Percentiles rank a stretch among this genome's conserved stretches.
Conservation (phyloP, 805 yeast genomes). For the Candida coquimbonensis region DNA sequence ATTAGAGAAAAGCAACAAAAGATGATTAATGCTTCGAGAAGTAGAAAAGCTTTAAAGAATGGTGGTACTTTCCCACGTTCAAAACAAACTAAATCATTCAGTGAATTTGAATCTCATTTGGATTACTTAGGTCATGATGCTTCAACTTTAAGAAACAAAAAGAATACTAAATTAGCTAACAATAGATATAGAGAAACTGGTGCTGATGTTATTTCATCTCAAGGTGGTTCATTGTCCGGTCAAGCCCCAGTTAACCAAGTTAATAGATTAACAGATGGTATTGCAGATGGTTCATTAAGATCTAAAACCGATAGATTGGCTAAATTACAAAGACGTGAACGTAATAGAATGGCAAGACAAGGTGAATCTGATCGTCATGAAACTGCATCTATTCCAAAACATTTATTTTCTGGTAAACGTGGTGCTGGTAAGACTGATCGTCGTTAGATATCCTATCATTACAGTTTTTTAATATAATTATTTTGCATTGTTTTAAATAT, state of each 20-base stretch:
- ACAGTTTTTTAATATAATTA: neutral
- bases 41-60: conserved; percentile 81
- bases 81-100: conserved; percentile 60
- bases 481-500: conserved; percentile 5
- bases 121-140: conserved; percentile 87
- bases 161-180: conserved; percentile 30
- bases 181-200: conserved; percentile 49
- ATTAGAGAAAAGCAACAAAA: conserved; percentile 91
- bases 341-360: conserved; percentile 85
- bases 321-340: conserved; percentile 86
- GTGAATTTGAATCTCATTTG: conserved; percentile 83
- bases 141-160: conserved; percentile 50
- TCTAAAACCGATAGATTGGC: conserved; percentile 80
- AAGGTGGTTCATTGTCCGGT: conserved; percentile 21
- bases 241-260: conserved; percentile 44
- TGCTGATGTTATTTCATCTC: conserved; percentile 46
- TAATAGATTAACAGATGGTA: conserved; percentile 83
- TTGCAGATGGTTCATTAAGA: conserved; percentile 72
- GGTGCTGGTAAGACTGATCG: conserved; percentile 89
- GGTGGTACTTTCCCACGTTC: conserved; percentile 88
- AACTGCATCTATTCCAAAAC: conserved; percentile 83
- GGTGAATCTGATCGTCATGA: conserved; percentile 96
- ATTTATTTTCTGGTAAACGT: conserved; percentile 93
- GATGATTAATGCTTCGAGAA: conserved; percentile 85
- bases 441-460: conserved; percentile 41